Conservation (phyloP, 2,329 filamentous ascomycete genomes). For the Pseudovirgaria hyperparasitica region DNA sequence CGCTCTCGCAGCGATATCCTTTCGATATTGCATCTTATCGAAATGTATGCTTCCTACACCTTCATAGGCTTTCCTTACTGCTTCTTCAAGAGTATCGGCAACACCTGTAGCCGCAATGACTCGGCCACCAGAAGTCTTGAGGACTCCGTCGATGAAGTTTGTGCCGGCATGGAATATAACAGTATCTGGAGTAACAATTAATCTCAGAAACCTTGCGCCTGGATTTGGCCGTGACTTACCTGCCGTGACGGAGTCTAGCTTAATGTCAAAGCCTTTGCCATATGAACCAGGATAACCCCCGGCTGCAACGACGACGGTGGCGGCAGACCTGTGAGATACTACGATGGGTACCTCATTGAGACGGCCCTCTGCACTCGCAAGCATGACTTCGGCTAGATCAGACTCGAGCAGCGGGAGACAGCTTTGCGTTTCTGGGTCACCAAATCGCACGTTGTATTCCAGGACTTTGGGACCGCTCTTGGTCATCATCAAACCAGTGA, state of each 20-base stretch:
- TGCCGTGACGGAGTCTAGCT: slow-evolving; percentile 38
- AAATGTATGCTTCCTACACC: slow-evolving; percentile 72
- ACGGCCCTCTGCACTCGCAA: slow-evolving; percentile 66
- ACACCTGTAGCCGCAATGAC: slow-evolving; percentile 89
- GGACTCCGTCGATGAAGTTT: slow-evolving; percentile 42
- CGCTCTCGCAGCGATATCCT: slow-evolving; percentile 64
- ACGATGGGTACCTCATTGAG: slow-evolving; percentile 58
- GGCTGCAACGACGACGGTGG: slow-evolving; percentile 87
- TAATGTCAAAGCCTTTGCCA: slow-evolving; percentile 59
- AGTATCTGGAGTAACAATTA: slow-evolving; percentile 35
- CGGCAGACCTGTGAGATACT: slow-evolving; percentile 58
- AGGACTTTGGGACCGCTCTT: slow-evolving; percentile 66
- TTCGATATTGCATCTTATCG: slow-evolving; percentile 80
- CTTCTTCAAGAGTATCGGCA: slow-evolving; percentile 61
- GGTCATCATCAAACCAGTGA: slow-evolving; percentile 91
- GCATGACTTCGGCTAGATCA: slow-evolving; percentile 79
- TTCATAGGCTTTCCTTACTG: slow-evolving; percentile 77
- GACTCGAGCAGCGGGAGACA: slow-evolving; percentile 71
- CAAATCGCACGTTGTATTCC: slow-evolving; percentile 89
- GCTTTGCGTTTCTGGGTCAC: slow-evolving; percentile 84
- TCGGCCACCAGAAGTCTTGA: slow-evolving; percentile 73
- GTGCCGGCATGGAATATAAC: slow-evolving; percentile 92
- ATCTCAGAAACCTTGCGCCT: slow-evolving; percentile 30
- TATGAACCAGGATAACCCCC: slow-evolving; percentile 80
- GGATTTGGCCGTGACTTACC: slow-evolving; percentile 13